phyloP scores from a whole-genome alignment of 805 yeast species.

The Metschnikowia sp. region DNA sequence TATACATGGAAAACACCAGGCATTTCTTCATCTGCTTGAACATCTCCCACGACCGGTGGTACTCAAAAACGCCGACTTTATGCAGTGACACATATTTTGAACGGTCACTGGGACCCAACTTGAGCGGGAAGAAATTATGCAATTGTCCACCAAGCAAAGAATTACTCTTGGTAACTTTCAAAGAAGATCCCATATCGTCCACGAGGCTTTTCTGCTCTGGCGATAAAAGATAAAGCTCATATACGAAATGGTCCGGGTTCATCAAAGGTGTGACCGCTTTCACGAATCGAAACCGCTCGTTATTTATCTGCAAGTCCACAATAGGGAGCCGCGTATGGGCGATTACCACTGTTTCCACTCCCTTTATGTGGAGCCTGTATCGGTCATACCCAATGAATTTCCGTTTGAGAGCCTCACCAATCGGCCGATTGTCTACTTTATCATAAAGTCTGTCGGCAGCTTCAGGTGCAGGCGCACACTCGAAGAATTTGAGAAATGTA shows the following conservation, averaged over 20 bases:
- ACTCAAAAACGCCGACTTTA: conserved; percentile 8
- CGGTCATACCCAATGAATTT: conserved; percentile 9
- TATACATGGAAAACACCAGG: conserved; percentile 4
- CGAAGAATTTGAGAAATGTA: conserved; percentile 5
- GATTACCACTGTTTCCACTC: conserved; percentile 5
- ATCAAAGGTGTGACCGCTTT: conserved; percentile 1
- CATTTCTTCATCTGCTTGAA: conserved; percentile 7
- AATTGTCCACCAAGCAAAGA: conserved; percentile 2
- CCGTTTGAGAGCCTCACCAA: conserved; percentile 6
- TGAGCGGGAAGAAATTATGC: conserved; percentile 1
- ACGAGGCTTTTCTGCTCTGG: conserved; percentile 7
- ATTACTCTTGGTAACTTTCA: conserved; percentile 6
- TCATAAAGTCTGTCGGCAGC: conserved; percentile 11
- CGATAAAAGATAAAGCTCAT: conserved; percentile 8
- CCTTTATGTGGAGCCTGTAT: conserved; percentile 8
- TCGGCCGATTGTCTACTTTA: conserved; percentile 7
- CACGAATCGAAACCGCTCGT: conserved; percentile 9
- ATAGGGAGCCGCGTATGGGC: conserved; percentile 10
- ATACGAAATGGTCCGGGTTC: conserved; percentile 7
- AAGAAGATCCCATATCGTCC: conserved; percentile 7
- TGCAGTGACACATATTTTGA: conserved; percentile 5
- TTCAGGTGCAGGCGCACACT: conserved; percentile 11
- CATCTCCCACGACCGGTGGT: conserved; percentile 5
- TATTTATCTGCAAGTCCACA: conserved; percentile 6
- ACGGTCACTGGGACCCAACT: not conserved